Evolutionary conservation across 1,284 basidiomycete species (phyloP), one percentile per base, ranked within the genome.

Genomic region (Flammula alnicola): DNA sequence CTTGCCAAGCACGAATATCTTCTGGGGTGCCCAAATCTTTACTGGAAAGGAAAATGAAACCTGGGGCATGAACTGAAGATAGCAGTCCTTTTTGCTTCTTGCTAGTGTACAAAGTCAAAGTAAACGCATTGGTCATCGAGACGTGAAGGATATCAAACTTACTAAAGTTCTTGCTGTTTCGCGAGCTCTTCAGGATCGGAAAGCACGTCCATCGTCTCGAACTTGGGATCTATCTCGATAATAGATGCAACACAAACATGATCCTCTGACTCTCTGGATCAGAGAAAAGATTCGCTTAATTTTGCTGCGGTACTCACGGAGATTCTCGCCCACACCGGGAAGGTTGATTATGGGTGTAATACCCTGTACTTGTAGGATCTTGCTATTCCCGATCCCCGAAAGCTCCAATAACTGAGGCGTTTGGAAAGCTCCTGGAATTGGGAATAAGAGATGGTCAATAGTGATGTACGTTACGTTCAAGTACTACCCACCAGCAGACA

Each of bases 401-500:
- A 33, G 19, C 23, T 40, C 27, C n/a, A 47, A 33, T 7, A 47
- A 17, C 30, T 47, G 46, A 17, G 46, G 46, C 5, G 46, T 47
- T 19, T 33, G 27, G 12, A 43, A 29, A 63, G 65, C 5, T 33
- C 30, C 6, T 35, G 22, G 26, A 20, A 29, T 30, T 10, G 26
- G 33, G 11, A 37, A 16, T 10, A 29, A n/a, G 36, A 36, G 12
- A 23, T 7, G 11, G 17, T 12, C 36, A 37, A 23, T 23, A 37
- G 9, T 11, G 20, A 22, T 12, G 14, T n/a, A 12, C 3, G 4
- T 23, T 6, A 23, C 9, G n/a, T 22, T 22, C 36, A 3, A 11
- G 2, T 23, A 3, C 36, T 23, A 39, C 37, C 6, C 22, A 39
- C 87, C 87, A 19, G 79, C 81, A n/a, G 75, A 70, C 19, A 86